Conservation (phyloP, 1,284 basidiomycete genomes). For the Rhodotorula sp. region DNA sequence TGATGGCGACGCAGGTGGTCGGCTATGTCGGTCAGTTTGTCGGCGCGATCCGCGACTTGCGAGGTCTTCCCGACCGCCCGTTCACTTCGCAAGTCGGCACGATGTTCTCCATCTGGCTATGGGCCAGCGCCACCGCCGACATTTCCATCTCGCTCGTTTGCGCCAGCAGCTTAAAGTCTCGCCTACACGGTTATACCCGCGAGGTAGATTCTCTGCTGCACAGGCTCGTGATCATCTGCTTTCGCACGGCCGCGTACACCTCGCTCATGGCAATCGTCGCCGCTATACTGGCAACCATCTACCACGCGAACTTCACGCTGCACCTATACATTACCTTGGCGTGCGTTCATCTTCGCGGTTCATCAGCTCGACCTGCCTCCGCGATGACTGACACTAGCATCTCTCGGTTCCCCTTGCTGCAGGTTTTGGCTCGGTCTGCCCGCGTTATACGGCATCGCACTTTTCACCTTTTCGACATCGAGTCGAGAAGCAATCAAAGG, state of each 20-base stretch:
- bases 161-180: neutral
- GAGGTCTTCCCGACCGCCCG: neutral
- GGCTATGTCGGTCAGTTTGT: neutral
- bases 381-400: too few relatives aligned
- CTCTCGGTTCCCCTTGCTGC: too few relatives aligned
- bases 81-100: neutral
- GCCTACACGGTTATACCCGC: neutral
- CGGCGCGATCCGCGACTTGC: neutral
- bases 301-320: neutral
- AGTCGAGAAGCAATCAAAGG: neutral
- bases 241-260: neutral
- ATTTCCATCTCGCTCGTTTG: neutral
- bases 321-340: neutral
- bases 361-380: too few relatives aligned
- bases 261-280: neutral
- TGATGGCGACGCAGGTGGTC: neutral
- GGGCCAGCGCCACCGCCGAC: neutral
- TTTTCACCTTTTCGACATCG: neutral
- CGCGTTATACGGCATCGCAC: neutral
- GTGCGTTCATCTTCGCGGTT: too few relatives aligned
- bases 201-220: neutral
- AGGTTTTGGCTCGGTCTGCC: neutral
- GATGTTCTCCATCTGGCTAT: neutral
- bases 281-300: neutral
- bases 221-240: neutral